A percentile compares a stretch with the other conserved stretches of the same genome.
These are phyloP conservation scores for Agrocybe chaxingu DNA, from an alignment of 768 basidiomycete species.

Conservation along the genomic window DNA sequence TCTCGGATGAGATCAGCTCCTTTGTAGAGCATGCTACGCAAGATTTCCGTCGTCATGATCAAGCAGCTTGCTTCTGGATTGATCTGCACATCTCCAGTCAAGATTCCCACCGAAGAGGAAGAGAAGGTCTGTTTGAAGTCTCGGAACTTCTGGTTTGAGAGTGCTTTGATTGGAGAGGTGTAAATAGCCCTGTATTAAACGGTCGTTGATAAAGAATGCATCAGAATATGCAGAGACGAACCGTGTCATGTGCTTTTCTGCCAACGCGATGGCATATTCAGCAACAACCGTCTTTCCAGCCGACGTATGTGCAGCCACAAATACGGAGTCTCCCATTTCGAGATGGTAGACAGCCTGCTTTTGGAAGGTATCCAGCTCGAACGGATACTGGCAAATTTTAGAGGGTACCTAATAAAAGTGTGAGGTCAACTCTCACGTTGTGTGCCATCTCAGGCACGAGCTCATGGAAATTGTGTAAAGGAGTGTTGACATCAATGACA, in stretches of 20 bases:
- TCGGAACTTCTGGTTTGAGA: conserved; percentile 98
- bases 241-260: conserved; percentile 99
- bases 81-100: conserved; percentile 99
- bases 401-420: conserved; percentile 21
- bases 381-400: conserved; percentile 68
- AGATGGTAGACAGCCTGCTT: conserved; percentile 98
- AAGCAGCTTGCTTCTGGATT: conserved; percentile 97
- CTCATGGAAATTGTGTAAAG: conserved; percentile 84
- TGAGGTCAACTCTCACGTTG: conserved; percentile 48
- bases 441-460: conserved; percentile 97
- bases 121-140: conserved; percentile 98
- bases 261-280: conserved; percentile 96
- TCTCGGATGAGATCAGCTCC: conserved; percentile 98
- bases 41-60: conserved; percentile 97
- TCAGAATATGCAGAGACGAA: conserved; percentile 25
- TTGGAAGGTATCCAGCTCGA: conserved; percentile 97
- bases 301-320: conserved; percentile 99
- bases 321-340: conserved; percentile 96
- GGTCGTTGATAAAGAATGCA: conserved; percentile 10
- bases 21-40: conserved; percentile 98
- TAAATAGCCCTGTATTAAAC: conserved; percentile 80
- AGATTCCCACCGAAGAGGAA: conserved; percentile 85
- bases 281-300: conserved; percentile 99
- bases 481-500: conserved; percentile 89
- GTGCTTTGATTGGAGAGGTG: conserved; percentile 97